Percentiles rank a stretch among this genome's conserved stretches.
These are phyloP conservation scores for Diaporthe ampelina DNA, from an alignment of 2,329 filamentous ascomycete species.

Conservation along the genomic window DNA sequence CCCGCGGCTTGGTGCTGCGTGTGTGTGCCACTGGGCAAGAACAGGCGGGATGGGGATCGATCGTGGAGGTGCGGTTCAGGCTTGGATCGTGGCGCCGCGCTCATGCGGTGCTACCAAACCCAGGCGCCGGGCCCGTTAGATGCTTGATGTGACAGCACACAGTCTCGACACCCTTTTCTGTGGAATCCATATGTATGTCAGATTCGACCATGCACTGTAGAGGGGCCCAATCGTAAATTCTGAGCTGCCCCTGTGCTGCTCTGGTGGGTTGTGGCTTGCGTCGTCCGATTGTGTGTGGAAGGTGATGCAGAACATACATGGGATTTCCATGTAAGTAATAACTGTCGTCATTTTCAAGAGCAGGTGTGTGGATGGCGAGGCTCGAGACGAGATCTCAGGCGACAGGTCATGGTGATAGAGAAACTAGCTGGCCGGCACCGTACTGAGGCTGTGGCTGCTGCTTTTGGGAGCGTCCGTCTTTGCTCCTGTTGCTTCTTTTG, in stretches of 20 bases:
- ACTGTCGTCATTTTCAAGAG: conserved; percentile 15
- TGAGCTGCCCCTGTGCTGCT: conserved; percentile 19
- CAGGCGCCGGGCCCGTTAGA: conserved; percentile 19
- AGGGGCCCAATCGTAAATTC: conserved; percentile 10
- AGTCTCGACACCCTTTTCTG: not conserved
- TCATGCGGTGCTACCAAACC: conserved; percentile 32
- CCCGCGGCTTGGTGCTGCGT: conserved; percentile 11
- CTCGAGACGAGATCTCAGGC: conserved; percentile 5
- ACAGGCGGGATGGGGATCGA: conserved; percentile 24
- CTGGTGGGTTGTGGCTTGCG: conserved; percentile 24
- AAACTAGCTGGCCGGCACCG: not conserved
- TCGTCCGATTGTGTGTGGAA: not conserved
- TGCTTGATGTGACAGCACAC: conserved; percentile 30
- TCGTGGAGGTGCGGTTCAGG: conserved; percentile 34
- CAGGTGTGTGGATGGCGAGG: not conserved
- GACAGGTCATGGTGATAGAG: conserved; percentile 7
- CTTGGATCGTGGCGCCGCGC: conserved; percentile 29
- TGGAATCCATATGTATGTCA: not conserved
- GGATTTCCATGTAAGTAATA: conserved; percentile 16
- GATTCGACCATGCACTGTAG: conserved; percentile 11
- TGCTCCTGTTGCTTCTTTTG: not conserved
- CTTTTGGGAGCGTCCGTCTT: not conserved
- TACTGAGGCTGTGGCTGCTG: not conserved
- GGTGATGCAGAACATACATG: conserved; percentile 27
- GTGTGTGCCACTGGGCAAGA: not conserved